These are phyloP conservation scores for Oehlia diaphana DNA, from an alignment of 192 early-diverging fungal genomes.

Conservation along the genomic window DNA sequence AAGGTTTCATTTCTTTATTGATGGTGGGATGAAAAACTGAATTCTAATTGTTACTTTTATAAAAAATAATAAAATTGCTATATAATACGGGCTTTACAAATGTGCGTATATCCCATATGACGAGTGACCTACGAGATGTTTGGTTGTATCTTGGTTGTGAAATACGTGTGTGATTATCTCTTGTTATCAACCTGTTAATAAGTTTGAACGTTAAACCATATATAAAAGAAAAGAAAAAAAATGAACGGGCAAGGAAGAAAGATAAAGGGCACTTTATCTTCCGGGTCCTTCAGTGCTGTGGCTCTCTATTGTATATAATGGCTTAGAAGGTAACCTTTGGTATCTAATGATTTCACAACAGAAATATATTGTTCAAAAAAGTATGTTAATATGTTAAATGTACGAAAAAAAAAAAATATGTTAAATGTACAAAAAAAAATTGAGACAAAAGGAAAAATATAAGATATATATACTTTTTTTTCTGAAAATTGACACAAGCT, in stretches of 20 bases:
- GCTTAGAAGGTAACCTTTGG: conserved; percentile 72
- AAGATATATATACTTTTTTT: too few relatives aligned
- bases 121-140: conserved; percentile 78
- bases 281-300: conserved; percentile 85
- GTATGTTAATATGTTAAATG: too few relatives aligned
- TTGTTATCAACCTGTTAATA: conserved; percentile 71
- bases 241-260: not conserved
- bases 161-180: conserved; percentile 79
- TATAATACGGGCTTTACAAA: conserved; percentile 33
- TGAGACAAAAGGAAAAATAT: too few relatives aligned
- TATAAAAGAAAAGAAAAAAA: not conserved
- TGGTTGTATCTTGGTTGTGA: conserved; percentile 68
- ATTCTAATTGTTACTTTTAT: not conserved
- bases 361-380: too few relatives aligned
- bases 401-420: too few relatives aligned
- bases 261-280: conserved; percentile 31
- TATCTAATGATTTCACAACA: conserved; percentile 74
- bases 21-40: not conserved
- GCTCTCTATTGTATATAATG: conserved; percentile 76
- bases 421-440: too few relatives aligned
- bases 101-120: conserved; percentile 90
- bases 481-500: too few relatives aligned
- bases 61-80: not conserved
- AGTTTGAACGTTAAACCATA: conserved; percentile 1
- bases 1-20: conserved; percentile 42